Evolutionary conservation across 1,284 basidiomycete genomes (phyloP).

Genomic region (Anthracocystis panici-leucophaei): DNA sequence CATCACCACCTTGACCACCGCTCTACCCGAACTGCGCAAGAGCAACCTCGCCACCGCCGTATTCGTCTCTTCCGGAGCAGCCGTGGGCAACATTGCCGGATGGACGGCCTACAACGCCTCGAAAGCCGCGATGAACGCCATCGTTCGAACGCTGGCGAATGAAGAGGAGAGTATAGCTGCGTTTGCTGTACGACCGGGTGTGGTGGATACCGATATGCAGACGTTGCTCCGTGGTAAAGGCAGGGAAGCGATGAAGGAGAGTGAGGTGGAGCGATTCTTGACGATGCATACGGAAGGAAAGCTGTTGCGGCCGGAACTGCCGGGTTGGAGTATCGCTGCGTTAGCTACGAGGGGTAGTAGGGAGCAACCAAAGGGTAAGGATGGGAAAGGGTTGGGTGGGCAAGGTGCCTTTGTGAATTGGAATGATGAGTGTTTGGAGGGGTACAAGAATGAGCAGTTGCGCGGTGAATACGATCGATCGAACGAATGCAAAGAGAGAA

Average conservation of each 20-base stretch:
- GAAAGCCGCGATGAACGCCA: constrained; percentile 83
- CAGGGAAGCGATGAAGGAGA: constrained; percentile 43
- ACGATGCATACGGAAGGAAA: constrained; percentile 76
- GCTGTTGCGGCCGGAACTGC: constrained; percentile 72
- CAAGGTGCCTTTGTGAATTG: constrained; percentile 79
- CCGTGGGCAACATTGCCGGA: constrained; percentile 76
- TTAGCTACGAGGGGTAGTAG: constrained; percentile 70
- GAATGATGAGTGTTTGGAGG: constrained; percentile 61
- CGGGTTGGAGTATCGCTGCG: constrained; percentile 79
- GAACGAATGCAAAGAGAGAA: too few relatives aligned
- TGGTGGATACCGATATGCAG: constrained; percentile 75
- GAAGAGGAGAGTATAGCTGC: constrained; percentile 82
- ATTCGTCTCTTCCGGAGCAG: constrained; percentile 84
- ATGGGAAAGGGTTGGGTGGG: constrained; percentile 50
- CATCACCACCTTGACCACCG: constrained; percentile 76
- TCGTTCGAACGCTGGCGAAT: constrained; percentile 81
- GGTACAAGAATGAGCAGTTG: constrained; percentile 25
- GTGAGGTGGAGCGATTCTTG: constrained; percentile 76
- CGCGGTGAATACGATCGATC: too few relatives aligned
- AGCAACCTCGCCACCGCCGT: constrained; percentile 75
- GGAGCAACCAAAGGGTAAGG: constrained; percentile 71
- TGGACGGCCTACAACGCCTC: constrained; percentile 81
- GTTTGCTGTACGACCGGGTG: constrained; percentile 84
- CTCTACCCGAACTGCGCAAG: constrained; percentile 78
- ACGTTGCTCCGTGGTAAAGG: constrained; percentile 10